Evolutionary conservation across 2,329 filamentous ascomycete species (phyloP), one percentile per base, ranked within the genome.

Genomic region (Aspergillus candidus): DNA sequence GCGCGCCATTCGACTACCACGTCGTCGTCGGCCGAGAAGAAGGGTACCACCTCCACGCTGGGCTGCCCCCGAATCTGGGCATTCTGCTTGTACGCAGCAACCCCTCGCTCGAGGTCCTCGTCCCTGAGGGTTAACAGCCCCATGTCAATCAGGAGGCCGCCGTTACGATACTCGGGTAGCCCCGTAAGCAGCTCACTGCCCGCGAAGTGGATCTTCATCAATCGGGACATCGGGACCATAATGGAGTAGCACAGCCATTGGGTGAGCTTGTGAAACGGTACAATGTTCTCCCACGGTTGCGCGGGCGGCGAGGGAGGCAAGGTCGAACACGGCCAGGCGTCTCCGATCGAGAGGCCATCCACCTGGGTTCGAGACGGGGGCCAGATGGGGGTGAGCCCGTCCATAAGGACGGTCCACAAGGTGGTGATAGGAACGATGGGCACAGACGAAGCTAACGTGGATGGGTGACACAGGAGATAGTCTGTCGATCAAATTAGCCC

Each of bases 171-270:
- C 63, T 96, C 90, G 0, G 90, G 89, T 3, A 96, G 73, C 15
- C 88, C 90, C 0, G 90, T 96, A 52, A 94, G 75, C 6, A 94
- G 76, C 49, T 94, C 86, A 2, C 81, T 80, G 35, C 88, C 88
- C 3, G 84, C 82, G 64, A 93, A 93, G 53, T 88, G 81, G 47
- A 94, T 82, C 45, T 84, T 79, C 56, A 94, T 80, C 15, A 94
- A 68, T 52, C 82, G 86, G 44, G 83, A 80, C 84, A 95, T 94
- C 0, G 89, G 89, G 17, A 89, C 84, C 86, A 94, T 94, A 44
- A 96, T 78, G 2, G 88, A 94, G 69, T 95, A 95, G 39, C 86
- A 88, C 44, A 96, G 82, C 90, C 90, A 96, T 66, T 95, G 89
- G 0, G 89, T 94, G 31, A 94, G 77, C 69, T 94, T 95, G 73